Percentiles rank a stretch among this genome's conserved stretches.
phyloP scores from a whole-genome alignment of 2,329 filamentous ascomycete species.

The Ophiosphaerella herpotricha region DNA sequence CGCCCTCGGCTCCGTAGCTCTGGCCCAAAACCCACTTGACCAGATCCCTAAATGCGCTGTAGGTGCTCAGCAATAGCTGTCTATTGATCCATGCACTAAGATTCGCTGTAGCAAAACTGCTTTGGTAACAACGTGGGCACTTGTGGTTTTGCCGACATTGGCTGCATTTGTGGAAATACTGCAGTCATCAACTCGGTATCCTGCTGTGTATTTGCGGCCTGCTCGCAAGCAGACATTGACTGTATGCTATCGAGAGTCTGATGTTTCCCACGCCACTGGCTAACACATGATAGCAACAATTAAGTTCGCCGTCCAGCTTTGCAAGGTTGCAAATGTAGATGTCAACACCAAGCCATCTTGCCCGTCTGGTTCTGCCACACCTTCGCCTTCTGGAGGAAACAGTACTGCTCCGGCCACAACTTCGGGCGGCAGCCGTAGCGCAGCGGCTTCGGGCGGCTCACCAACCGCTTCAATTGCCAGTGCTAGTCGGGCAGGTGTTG shows the following conservation, averaged over 20 bases:
- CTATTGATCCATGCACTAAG: neutral
- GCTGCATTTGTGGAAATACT: conserved; percentile 50
- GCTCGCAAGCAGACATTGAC: conserved; percentile 41
- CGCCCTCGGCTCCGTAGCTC: conserved; percentile 29
- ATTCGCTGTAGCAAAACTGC: conserved; percentile 36
- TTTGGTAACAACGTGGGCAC: conserved; percentile 45
- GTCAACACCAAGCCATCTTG: conserved; percentile 48
- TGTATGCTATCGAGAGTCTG: conserved; percentile 3
- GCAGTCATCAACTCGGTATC: conserved; percentile 45
- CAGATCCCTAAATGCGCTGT: conserved; percentile 37
- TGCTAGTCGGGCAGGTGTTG: conserved; percentile 18
- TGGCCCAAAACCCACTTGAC: conserved; percentile 28
- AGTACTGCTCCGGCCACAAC: conserved; percentile 11
- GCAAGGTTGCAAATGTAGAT: conserved; percentile 44
- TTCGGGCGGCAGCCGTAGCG: conserved; percentile 4
- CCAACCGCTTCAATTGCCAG: neutral
- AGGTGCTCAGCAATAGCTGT: conserved; percentile 1
- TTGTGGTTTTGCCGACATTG: conserved; percentile 47
- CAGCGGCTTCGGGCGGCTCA: neutral
- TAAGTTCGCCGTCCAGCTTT: conserved; percentile 48
- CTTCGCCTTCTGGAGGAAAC: neutral
- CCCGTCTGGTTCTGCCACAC: conserved; percentile 19
- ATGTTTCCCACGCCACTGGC: conserved; percentile 7
- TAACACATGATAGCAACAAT: conserved; percentile 49
- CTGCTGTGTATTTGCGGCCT: conserved; percentile 50